Percentiles rank a stretch among this genome's conserved stretches.
These are phyloP conservation scores for Knufia petricola DNA, from an alignment of 2,329 filamentous ascomycete genomes.

Conservation along the genomic window DNA sequence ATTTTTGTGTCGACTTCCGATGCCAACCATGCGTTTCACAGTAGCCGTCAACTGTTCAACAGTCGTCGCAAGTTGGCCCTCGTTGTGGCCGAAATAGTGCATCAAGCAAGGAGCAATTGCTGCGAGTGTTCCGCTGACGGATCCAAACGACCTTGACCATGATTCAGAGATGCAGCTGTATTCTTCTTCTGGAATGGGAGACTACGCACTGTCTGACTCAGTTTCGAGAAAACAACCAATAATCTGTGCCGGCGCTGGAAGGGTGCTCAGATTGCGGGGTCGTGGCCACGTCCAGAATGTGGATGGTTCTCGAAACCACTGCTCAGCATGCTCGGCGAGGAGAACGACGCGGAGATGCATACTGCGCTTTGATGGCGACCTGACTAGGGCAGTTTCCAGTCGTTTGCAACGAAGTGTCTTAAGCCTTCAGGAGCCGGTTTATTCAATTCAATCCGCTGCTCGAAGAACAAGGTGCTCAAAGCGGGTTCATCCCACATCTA, in stretches of 20 bases:
- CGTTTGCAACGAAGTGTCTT: too few relatives aligned
- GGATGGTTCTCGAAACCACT: not conserved
- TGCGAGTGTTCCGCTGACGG: not conserved
- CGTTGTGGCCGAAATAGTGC: not conserved
- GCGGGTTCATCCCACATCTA: too few relatives aligned
- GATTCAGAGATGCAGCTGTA: not conserved
- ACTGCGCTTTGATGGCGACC: too few relatives aligned
- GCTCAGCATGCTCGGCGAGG: not conserved
- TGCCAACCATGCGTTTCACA: conserved; percentile 8
- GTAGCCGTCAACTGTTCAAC: not conserved
- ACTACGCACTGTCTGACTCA: conserved; percentile 5
- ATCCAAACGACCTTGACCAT: not conserved
- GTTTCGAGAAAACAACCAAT: conserved; percentile 5
- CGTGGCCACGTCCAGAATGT: not conserved
- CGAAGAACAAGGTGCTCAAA: too few relatives aligned
- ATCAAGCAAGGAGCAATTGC: not conserved
- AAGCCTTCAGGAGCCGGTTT: too few relatives aligned
- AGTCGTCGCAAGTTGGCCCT: not conserved
- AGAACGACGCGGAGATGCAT: not conserved
- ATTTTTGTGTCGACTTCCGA: conserved; percentile 7
- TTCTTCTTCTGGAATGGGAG: conserved; percentile 2
- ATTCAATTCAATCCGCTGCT: too few relatives aligned
- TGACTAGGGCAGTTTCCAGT: too few relatives aligned
- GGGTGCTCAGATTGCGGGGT: not conserved
- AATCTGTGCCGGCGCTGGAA: not conserved